Evolutionary conservation across 352 stramenopile species (phyloP).

Genomic region (Globisporangium solare): DNA sequence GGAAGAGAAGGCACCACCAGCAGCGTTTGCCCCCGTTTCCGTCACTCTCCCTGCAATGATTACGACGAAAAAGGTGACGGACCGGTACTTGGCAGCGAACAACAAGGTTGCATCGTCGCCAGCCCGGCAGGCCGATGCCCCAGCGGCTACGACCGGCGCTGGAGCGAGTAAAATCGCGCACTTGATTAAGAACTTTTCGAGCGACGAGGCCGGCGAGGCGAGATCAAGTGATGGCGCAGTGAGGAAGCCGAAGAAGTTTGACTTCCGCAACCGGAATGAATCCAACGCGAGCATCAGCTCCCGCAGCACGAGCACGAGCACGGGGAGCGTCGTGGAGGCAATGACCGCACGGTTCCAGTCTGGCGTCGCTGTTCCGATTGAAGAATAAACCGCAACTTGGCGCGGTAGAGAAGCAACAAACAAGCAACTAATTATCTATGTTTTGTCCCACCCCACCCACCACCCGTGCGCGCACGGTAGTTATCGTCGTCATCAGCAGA

Average conservation of each 20-base stretch:
- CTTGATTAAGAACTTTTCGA: constrained; percentile 73
- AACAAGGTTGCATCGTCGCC: constrained; percentile 7
- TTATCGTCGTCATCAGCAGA: not conserved
- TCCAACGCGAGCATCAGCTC: constrained; percentile 21
- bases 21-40: constrained; percentile 6
- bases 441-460: not conserved
- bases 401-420: not conserved
- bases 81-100: constrained; percentile 38
- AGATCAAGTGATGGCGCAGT: constrained; percentile 20
- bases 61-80: constrained; percentile 26
- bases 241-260: constrained; percentile 30
- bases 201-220: constrained; percentile 19
- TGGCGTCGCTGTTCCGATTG: constrained; percentile 1
- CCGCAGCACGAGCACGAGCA: constrained; percentile 8
- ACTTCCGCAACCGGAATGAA: constrained; percentile 34
- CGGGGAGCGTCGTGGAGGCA: constrained; percentile 13
- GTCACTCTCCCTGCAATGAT: constrained; percentile 1
- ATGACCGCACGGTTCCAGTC: constrained; percentile 18
- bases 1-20: constrained; percentile 21
- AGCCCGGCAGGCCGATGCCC: constrained; percentile 12
- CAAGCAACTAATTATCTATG: not conserved
- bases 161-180: constrained; percentile 48
- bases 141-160: constrained; percentile 1
- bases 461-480: not conserved
- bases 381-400: not conserved